These are phyloP conservation scores for Jaltomata sinuosa DNA, from an alignment of 257 asterid genomes.

Conservation along the genomic window DNA sequence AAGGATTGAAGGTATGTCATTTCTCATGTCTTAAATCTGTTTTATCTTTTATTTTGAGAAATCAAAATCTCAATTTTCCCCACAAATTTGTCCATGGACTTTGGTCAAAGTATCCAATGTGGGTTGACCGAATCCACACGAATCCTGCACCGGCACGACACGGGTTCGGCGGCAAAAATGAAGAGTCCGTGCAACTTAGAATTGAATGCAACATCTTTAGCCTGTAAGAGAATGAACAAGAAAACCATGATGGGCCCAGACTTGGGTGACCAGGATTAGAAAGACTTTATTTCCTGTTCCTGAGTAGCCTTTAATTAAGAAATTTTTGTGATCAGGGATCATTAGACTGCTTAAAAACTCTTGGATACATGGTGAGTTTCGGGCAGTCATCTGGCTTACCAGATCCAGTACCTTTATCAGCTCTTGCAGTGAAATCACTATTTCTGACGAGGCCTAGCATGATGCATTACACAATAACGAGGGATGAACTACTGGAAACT, in stretches of 20 bases:
- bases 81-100: too few species aligned
- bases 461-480: conserved; percentile 52
- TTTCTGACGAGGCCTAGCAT: conserved; percentile 84
- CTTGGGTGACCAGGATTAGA: not conserved
- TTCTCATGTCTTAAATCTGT: too few species aligned
- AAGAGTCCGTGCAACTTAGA: too few species aligned
- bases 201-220: not conserved
- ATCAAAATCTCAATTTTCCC: too few species aligned
- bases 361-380: conserved; percentile 84
- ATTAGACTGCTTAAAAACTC: conserved; percentile 64
- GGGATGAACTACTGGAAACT: conserved; percentile 60
- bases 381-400: conserved; percentile 90
- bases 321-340: conserved; percentile 52
- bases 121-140: too few species aligned
- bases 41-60: too few species aligned
- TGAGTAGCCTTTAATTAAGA: not conserved
- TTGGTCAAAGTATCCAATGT: too few species aligned
- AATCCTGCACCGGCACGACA: too few species aligned
- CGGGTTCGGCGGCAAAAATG: too few species aligned
- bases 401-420: conserved; percentile 64
- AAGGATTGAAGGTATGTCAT: too few species aligned
- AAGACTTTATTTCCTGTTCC: not conserved
- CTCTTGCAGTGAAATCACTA: conserved; percentile 63
- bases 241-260: not conserved
- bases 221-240: not conserved